Evolutionary conservation across 2,329 filamentous ascomycete genomes (phyloP).

Genomic region (Mariannaea sp.): DNA sequence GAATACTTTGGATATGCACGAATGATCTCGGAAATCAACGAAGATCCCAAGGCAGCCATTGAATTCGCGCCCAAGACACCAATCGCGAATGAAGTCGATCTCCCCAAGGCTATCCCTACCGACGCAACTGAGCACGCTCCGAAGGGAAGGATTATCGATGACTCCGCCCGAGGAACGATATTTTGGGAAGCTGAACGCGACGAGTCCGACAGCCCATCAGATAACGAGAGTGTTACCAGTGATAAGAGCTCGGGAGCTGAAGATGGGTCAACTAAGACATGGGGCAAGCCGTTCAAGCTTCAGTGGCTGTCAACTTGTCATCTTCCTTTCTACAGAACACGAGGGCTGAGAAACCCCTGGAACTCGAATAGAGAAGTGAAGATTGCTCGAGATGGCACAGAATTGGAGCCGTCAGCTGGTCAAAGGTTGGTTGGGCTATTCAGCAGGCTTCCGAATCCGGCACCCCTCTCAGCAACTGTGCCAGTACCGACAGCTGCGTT

Average conservation of each 20-base stretch:
- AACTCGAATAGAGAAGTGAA: constrained; percentile 96
- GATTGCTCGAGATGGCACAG: constrained; percentile 92
- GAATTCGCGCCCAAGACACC: constrained; percentile 71
- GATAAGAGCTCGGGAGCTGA: constrained; percentile 50
- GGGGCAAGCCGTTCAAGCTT: constrained; percentile 90
- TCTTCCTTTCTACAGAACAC: constrained; percentile 86
- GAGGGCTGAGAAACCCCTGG: constrained; percentile 89
- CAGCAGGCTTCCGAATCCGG: constrained; percentile 60
- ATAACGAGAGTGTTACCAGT: constrained; percentile 50
- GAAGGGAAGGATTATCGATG: constrained; percentile 86
- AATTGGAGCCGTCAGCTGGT: constrained; percentile 83
- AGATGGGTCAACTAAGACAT: constrained; percentile 62
- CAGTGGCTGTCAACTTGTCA: constrained; percentile 86
- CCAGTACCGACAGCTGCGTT: constrained; percentile 43
- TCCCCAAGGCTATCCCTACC: constrained; percentile 80
- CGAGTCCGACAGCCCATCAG: constrained; percentile 52
- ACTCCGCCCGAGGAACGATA: constrained; percentile 90
- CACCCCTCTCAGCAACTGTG: constrained; percentile 44
- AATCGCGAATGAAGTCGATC: constrained; percentile 62
- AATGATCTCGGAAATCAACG: constrained; percentile 83
- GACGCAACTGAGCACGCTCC: constrained; percentile 78
- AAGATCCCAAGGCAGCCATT: constrained; percentile 72
- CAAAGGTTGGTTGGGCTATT: constrained; percentile 80
- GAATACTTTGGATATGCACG: constrained; percentile 96
- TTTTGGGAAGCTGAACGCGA: constrained; percentile 88